A percentile compares a stretch with the other conserved stretches of the same genome.
phyloP scores from a whole-genome alignment of 2,329 filamentous ascomycete genomes.

The Venturiaceae sp. region DNA sequence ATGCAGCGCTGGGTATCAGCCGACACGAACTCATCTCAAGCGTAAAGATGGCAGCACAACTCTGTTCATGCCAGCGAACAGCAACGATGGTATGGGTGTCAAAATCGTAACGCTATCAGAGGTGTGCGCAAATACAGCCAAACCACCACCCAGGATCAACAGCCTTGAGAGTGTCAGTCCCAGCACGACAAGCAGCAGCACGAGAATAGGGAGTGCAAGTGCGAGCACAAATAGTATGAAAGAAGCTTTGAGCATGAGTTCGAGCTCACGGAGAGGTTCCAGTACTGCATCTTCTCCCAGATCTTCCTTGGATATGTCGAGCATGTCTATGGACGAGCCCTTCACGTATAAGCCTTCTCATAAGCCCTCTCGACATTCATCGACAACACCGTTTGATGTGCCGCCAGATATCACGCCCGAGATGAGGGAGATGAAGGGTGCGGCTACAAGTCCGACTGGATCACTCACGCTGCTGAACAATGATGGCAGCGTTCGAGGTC shows the following conservation, averaged over 20 bases:
- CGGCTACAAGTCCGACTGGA: slow-evolving; percentile 41
- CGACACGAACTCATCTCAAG: slow-evolving; percentile 49
- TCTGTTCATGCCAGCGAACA: slow-evolving; percentile 58
- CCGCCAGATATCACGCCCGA: slow-evolving; percentile 1
- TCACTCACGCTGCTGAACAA: slow-evolving; percentile 50
- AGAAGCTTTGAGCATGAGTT: background rate
- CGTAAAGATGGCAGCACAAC: slow-evolving; percentile 52
- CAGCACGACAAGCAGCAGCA: slow-evolving; percentile 20
- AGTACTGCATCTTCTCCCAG: background rate
- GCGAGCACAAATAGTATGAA: slow-evolving; percentile 1
- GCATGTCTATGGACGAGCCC: background rate
- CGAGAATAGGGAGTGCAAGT: slow-evolving; percentile 9
- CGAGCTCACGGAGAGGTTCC: background rate
- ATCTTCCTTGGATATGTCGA: background rate
- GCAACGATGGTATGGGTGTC: slow-evolving; percentile 49
- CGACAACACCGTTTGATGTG: slow-evolving; percentile 5
- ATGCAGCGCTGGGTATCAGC: slow-evolving; percentile 52
- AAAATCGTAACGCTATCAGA: slow-evolving; percentile 52
- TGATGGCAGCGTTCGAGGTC: slow-evolving; percentile 46
- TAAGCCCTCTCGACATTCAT: background rate
- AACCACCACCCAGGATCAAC: slow-evolving; percentile 15
- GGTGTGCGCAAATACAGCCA: slow-evolving; percentile 12
- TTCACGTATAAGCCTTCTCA: background rate
- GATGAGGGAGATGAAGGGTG: slow-evolving; percentile 5
- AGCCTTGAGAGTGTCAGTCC: slow-evolving; percentile 16